These are phyloP conservation scores for Actinomortierella ambigua DNA, from an alignment of 371 early-diverging fungal species.

Conservation along the genomic window DNA sequence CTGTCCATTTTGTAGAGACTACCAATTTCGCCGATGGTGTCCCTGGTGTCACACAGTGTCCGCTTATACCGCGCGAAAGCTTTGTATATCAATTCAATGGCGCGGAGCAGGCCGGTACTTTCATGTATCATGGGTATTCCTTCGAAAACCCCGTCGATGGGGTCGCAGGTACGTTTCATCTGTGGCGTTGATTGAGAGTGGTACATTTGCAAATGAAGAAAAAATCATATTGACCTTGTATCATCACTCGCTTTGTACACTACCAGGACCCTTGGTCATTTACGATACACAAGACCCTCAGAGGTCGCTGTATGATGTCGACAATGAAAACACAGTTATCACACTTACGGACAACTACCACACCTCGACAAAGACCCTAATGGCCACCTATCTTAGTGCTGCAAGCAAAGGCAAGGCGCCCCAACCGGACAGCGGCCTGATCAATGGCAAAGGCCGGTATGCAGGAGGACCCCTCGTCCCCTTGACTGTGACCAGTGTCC, in stretches of 20 bases:
- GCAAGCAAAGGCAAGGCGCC: conserved; percentile 45
- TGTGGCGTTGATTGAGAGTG: conserved; percentile 21
- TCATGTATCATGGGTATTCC: conserved; percentile 52
- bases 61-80: conserved; percentile 33
- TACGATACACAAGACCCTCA: conserved; percentile 50
- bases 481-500: conserved; percentile 16
- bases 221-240: conserved; percentile 13
- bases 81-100: conserved; percentile 46
- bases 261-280: conserved; percentile 40
- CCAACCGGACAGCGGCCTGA: conserved; percentile 51
- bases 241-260: conserved; percentile 15
- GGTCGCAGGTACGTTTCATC: too few relatives aligned
- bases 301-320: conserved; percentile 37
- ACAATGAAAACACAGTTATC: conserved; percentile 49
- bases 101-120: conserved; percentile 48
- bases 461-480: conserved; percentile 30
- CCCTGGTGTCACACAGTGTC: conserved; percentile 37
- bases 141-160: conserved; percentile 48
- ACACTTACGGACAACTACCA: conserved; percentile 48
- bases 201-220: conserved; percentile 22
- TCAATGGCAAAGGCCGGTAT: conserved; percentile 48
- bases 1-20: too few relatives aligned
- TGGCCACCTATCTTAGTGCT: conserved; percentile 39
- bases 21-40: conserved; percentile 45
- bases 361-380: conserved; percentile 38